phyloP scores from a whole-genome alignment of 371 early-diverging fungal genomes.

The Mortierella sp. region DNA sequence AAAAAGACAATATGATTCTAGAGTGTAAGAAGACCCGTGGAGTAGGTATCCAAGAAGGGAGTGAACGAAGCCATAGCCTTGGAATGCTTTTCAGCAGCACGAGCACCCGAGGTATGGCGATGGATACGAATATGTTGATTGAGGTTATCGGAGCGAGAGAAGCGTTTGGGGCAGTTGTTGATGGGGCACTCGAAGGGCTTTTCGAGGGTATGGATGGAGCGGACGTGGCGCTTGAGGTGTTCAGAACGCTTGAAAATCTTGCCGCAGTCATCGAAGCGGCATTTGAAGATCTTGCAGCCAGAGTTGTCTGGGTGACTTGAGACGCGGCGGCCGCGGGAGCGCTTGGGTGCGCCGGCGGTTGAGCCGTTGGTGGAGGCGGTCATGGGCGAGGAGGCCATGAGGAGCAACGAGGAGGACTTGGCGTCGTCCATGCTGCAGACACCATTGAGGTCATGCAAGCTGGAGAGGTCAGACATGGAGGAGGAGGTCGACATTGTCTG shows the following conservation, averaged over 20 bases:
- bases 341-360: slow-evolving; percentile 56
- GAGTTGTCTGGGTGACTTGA: slow-evolving; percentile 63
- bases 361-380: background rate
- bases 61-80: slow-evolving; percentile 43
- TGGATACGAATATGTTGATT: slow-evolving; percentile 81
- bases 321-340: slow-evolving; percentile 72
- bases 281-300: slow-evolving; percentile 66
- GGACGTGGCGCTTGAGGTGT: slow-evolving; percentile 85
- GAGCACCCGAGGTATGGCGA: slow-evolving; percentile 38
- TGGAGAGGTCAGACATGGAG: slow-evolving; percentile 30
- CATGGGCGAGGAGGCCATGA: background rate
- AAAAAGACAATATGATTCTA: slow-evolving; percentile 22
- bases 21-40: slow-evolving; percentile 33
- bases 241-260: slow-evolving; percentile 88
- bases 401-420: background rate
- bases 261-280: slow-evolving; percentile 73
- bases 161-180: slow-evolving; percentile 83
- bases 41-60: slow-evolving; percentile 44
- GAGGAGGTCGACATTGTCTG: slow-evolving; percentile 30
- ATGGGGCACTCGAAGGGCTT: slow-evolving; percentile 77
- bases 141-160: slow-evolving; percentile 89
- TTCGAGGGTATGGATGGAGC: slow-evolving; percentile 73
- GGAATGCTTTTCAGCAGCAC: slow-evolving; percentile 25
- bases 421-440: background rate
- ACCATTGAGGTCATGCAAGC: background rate